Conservation (phyloP, 164 flowering plant genomes). For the Malania oleifera region DNA sequence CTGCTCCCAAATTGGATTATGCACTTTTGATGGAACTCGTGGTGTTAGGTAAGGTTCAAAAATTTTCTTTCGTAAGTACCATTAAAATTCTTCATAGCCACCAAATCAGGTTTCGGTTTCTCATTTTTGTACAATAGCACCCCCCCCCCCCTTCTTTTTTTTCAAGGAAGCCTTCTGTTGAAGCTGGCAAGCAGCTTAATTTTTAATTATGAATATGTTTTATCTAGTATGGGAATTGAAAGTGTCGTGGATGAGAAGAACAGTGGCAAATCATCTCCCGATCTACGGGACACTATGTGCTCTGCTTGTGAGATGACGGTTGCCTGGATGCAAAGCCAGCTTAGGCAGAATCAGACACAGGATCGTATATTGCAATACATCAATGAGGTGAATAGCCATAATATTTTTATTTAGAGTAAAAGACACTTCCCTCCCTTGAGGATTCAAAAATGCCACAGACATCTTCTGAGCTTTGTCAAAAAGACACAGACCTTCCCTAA, state of each 20-base stretch:
- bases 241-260: too few species aligned
- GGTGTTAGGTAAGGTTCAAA: neutral
- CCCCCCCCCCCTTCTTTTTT: too few species aligned
- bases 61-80: too few species aligned
- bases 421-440: too few species aligned
- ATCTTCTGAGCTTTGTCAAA: too few species aligned
- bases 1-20: constrained; percentile 3
- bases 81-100: too few species aligned
- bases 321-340: constrained; percentile 5
- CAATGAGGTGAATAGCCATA: constrained; percentile 7
- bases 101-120: too few species aligned
- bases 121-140: neutral
- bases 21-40: constrained; percentile 1
- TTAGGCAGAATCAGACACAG: constrained; percentile 3
- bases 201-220: neutral
- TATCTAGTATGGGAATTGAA: constrained; percentile 2
- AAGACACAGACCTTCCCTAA: too few species aligned
- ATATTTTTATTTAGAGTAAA: too few species aligned
- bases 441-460: too few species aligned
- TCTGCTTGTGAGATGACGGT: constrained; percentile 5
- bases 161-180: too few species aligned
- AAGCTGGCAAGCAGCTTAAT: too few species aligned
- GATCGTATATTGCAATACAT: constrained; percentile 1
- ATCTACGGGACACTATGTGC: neutral
- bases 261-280: neutral